Percentiles rank a stretch among this genome's conserved stretches.
Conservation (phyloP, 2,329 filamentous ascomycete genomes). For the Paraphaeosphaeria minitans region DNA sequence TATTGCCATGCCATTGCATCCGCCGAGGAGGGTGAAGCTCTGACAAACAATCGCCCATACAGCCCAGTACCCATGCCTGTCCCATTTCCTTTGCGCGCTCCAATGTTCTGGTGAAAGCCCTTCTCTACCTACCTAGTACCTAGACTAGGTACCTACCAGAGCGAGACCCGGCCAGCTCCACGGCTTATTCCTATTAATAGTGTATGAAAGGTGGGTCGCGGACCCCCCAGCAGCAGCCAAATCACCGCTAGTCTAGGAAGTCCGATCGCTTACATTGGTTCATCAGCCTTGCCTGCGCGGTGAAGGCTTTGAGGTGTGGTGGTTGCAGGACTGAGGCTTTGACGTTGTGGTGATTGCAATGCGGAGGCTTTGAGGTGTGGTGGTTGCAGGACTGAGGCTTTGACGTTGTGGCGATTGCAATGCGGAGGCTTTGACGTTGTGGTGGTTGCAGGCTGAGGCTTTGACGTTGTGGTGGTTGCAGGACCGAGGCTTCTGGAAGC, state of each 20-base stretch:
- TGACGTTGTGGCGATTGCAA: constrained; percentile 14
- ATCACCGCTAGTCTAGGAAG: constrained; percentile 9
- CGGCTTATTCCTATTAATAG: neutral
- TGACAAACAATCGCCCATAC: neutral
- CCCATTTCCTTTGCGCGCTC: neutral
- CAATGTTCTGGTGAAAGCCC: neutral
- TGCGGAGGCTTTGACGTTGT: constrained; percentile 1
- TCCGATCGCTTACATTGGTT: constrained; percentile 11
- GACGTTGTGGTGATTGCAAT: too few relatives aligned
- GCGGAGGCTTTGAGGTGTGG: constrained; percentile 16
- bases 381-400: too few relatives aligned
- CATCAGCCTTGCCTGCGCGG: constrained; percentile 14
- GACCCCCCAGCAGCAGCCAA: neutral
- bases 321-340: constrained; percentile 24
- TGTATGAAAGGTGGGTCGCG: neutral
- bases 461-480: constrained; percentile 12
- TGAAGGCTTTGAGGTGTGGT: constrained; percentile 4
- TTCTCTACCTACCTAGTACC: too few relatives aligned
- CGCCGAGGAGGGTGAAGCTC: neutral
- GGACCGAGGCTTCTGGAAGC: constrained; percentile 26
- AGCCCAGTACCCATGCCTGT: neutral
- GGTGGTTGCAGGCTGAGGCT: constrained; percentile 16
- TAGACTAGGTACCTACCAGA: too few relatives aligned
- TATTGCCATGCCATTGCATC: neutral
- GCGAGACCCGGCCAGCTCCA: neutral